Evolutionary conservation across 179 eudicot species (phyloP).

Genomic region (Patellifolia procumbens): DNA sequence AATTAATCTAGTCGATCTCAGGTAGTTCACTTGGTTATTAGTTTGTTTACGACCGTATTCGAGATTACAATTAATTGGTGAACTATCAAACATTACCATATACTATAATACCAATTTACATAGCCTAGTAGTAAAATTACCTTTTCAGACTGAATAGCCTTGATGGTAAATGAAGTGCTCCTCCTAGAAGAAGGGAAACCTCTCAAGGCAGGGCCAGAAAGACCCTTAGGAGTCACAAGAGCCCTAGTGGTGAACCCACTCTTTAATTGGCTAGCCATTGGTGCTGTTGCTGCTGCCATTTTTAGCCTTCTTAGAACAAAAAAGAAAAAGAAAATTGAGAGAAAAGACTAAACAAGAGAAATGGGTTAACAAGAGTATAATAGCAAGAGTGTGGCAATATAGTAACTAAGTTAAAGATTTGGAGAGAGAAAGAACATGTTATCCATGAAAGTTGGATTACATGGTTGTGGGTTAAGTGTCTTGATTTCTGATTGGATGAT

Average conservation of each 20-base stretch:
- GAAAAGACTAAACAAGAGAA: too few relatives aligned
- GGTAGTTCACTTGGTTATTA: too few relatives aligned
- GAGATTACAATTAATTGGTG: too few relatives aligned
- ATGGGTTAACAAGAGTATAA: neutral
- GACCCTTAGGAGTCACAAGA: conserved; percentile 65
- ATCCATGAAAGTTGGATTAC: conserved; percentile 23
- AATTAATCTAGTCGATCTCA: too few relatives aligned
- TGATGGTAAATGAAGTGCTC: conserved; percentile 52
- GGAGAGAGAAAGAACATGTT: conserved; percentile 26
- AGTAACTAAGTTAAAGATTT: conserved; percentile 31
- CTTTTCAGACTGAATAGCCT: conserved; percentile 78
- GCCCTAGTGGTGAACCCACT: conserved; percentile 51
- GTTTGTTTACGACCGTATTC: too few relatives aligned
- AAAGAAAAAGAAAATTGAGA: neutral
- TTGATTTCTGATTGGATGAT: conserved; percentile 35
- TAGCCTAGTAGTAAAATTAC: conserved; percentile 29
- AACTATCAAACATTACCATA: too few relatives aligned
- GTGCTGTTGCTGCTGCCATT: conserved; percentile 64
- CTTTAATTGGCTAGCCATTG: conserved; percentile 86
- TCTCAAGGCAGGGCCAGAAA: conserved; percentile 65
- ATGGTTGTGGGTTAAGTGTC: conserved; percentile 29
- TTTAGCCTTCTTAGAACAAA: neutral
- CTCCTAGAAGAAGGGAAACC: conserved; percentile 47
- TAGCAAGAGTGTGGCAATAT: neutral
- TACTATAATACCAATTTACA: neutral